phyloP scores from a whole-genome alignment of 495 filamentous ascomycete species.

The Aspergillus cristatus region DNA sequence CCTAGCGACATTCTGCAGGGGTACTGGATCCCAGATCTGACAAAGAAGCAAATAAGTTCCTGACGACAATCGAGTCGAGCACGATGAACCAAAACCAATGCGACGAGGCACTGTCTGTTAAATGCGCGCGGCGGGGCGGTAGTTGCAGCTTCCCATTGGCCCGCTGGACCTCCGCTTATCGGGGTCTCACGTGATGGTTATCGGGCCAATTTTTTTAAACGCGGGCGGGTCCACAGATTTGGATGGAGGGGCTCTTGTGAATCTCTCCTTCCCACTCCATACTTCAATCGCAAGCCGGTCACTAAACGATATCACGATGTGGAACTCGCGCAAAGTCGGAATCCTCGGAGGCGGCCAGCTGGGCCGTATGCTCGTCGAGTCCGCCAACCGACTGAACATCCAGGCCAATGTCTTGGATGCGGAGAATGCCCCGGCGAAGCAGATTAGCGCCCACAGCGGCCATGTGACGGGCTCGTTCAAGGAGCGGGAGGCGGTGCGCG shows the following conservation, averaged over 20 bases:
- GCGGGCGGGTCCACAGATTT: neutral
- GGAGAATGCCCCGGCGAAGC: constrained; percentile 75
- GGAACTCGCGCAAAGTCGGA: constrained; percentile 48
- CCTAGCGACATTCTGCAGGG: constrained; percentile 30
- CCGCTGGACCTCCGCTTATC: constrained; percentile 10
- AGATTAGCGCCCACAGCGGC: constrained; percentile 63
- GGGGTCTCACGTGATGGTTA: constrained; percentile 15
- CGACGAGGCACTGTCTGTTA: neutral
- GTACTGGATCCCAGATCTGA: neutral
- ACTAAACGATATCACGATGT: constrained; percentile 24
- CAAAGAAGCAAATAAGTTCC: no score
- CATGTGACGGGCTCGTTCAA: constrained; percentile 85
- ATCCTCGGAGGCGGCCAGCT: constrained; percentile 76
- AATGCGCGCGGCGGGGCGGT: constrained; percentile 7
- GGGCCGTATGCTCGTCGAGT: constrained; percentile 92
- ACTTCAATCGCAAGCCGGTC: constrained; percentile 2
- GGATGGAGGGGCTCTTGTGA: constrained; percentile 24
- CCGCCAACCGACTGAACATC: constrained; percentile 78
- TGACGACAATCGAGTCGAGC: no score
- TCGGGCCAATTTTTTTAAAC: constrained; percentile 11
- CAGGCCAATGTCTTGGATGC: constrained; percentile 73
- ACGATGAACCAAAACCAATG: no score
- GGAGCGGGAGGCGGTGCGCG: constrained; percentile 62
- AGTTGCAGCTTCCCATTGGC: constrained; percentile 5
- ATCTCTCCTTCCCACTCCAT: constrained; percentile 5